Conservation (phyloP, 495 filamentous ascomycete genomes). For the Hyphodiscus hymeniophilus region DNA sequence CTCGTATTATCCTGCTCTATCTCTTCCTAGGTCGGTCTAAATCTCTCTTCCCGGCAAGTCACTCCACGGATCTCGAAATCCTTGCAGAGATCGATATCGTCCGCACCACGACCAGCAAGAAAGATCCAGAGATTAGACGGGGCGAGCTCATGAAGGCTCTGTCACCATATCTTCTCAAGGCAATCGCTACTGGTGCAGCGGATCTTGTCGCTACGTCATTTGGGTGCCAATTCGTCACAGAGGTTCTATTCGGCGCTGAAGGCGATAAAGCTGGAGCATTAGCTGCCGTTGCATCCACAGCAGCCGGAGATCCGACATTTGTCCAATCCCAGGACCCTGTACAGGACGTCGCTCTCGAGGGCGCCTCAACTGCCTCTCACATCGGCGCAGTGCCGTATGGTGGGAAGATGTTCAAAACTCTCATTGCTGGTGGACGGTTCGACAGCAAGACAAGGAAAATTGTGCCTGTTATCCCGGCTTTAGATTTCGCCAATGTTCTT, state of each 20-base stretch:
- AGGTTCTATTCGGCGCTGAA: slow-evolving; percentile 68
- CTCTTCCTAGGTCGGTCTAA: slow-evolving; percentile 66
- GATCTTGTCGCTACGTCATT: slow-evolving; percentile 65
- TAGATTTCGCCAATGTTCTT: slow-evolving; percentile 70
- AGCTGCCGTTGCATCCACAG: slow-evolving; percentile 60
- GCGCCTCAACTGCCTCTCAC: slow-evolving; percentile 29
- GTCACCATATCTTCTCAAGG: slow-evolving; percentile 57
- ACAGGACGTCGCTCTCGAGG: background rate
- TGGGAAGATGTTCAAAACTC: slow-evolving; percentile 81
- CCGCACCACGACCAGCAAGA: slow-evolving; percentile 78
- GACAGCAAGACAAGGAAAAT: slow-evolving; percentile 61
- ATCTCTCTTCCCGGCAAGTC: slow-evolving; percentile 54
- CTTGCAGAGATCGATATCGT: slow-evolving; percentile 68
- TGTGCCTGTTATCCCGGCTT: slow-evolving; percentile 60
- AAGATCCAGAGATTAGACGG: slow-evolving; percentile 66
- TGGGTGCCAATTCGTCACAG: slow-evolving; percentile 77
- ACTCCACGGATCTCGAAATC: slow-evolving; percentile 52
- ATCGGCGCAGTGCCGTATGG: slow-evolving; percentile 52
- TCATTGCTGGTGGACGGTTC: slow-evolving; percentile 80
- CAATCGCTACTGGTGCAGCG: slow-evolving; percentile 58
- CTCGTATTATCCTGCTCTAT: slow-evolving; percentile 74
- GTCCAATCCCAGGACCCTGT: slow-evolving; percentile 29
- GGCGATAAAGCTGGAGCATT: slow-evolving; percentile 66
- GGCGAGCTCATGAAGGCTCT: slow-evolving; percentile 66
- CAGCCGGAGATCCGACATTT: slow-evolving; percentile 51